A percentile compares a stretch with the other conserved stretches of the same genome.
These are phyloP conservation scores for Botrytis deweyae DNA, from an alignment of 2,329 filamentous ascomycete genomes.

Conservation along the genomic window DNA sequence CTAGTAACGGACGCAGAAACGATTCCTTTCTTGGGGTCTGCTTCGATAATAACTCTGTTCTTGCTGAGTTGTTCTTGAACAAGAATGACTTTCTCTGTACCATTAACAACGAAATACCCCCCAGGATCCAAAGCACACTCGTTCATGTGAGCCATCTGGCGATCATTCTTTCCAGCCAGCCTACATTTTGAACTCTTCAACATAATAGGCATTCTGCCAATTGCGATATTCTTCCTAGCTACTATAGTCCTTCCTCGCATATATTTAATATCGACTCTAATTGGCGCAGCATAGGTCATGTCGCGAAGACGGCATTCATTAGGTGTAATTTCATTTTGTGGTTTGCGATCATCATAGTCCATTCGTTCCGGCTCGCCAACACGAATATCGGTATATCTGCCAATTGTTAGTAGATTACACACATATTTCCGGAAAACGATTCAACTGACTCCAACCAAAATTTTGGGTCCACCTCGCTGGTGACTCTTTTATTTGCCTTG, in stretches of 20 bases:
- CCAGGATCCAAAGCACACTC: constrained; percentile 96
- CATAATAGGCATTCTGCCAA: constrained; percentile 95
- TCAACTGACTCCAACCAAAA: constrained; percentile 74
- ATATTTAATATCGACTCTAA: constrained; percentile 89
- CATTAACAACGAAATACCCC: constrained; percentile 96
- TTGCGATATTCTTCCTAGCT: constrained; percentile 71
- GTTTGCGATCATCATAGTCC: constrained; percentile 70
- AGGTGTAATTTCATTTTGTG: constrained; percentile 76
- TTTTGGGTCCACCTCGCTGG: constrained; percentile 87
- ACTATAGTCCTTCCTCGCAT: constrained; percentile 76
- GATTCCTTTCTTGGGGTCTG: constrained; percentile 85
- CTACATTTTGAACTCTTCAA: constrained; percentile 92
- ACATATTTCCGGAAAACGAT: neutral
- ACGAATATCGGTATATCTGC: constrained; percentile 79
- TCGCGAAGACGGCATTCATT: constrained; percentile 96
- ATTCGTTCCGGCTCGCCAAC: constrained; percentile 78
- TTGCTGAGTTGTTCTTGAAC: constrained; percentile 99
- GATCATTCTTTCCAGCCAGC: constrained; percentile 77
- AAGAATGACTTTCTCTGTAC: constrained; percentile 97
- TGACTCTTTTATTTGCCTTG: constrained; percentile 81
- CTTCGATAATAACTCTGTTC: constrained; percentile 97
- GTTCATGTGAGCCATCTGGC: constrained; percentile 86
- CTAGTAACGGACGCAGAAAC: constrained; percentile 92
- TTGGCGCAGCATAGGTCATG: constrained; percentile 96
- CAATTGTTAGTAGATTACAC: neutral